A percentile compares a stretch with the other conserved stretches of the same genome.
These are phyloP conservation scores for Claviceps fusiformis DNA, from an alignment of 2,329 filamentous ascomycete species.

Conservation along the genomic window DNA sequence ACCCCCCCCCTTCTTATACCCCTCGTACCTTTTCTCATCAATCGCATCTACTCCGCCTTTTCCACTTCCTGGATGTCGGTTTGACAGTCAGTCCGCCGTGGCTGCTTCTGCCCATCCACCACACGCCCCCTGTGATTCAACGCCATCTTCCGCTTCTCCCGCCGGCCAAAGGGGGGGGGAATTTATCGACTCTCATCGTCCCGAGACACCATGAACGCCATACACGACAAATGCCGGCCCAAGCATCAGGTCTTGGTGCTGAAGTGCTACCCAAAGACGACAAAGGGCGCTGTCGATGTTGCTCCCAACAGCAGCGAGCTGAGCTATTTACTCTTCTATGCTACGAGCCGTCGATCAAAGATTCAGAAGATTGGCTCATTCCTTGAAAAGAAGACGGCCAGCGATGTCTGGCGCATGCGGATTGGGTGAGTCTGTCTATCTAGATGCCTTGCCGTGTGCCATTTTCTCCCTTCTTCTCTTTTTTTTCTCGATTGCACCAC, in stretches of 20 bases:
- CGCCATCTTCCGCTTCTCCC: background rate
- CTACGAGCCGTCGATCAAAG: conserved; percentile 85
- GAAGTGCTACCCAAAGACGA: conserved; percentile 89
- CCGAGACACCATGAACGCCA: conserved; percentile 40
- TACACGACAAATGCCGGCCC: conserved; percentile 61
- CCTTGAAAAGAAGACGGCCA: conserved; percentile 83
- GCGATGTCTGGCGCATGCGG: conserved; percentile 78
- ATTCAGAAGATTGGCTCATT: conserved; percentile 92
- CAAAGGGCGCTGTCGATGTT: conserved; percentile 82
- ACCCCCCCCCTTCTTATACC: background rate
- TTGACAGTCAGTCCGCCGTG: conserved; percentile 1
- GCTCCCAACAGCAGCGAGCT: conserved; percentile 95
- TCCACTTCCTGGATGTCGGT: background rate
- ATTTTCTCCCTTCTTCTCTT: background rate
- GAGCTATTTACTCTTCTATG: conserved; percentile 94
- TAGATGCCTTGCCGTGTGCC: background rate
- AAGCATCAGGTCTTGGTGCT: conserved; percentile 95
- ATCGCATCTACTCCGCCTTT: background rate
- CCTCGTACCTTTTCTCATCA: background rate
- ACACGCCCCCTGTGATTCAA: background rate
- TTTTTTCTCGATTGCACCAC: background rate
- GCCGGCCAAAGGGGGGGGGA: background rate
- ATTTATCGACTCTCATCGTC: background rate
- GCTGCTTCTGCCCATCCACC: conserved; percentile 1
- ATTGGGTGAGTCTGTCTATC: conserved; percentile 50